Evolutionary conservation across 352 stramenopile genomes (phyloP).

Genomic region (Elongisporangium prolatum): DNA sequence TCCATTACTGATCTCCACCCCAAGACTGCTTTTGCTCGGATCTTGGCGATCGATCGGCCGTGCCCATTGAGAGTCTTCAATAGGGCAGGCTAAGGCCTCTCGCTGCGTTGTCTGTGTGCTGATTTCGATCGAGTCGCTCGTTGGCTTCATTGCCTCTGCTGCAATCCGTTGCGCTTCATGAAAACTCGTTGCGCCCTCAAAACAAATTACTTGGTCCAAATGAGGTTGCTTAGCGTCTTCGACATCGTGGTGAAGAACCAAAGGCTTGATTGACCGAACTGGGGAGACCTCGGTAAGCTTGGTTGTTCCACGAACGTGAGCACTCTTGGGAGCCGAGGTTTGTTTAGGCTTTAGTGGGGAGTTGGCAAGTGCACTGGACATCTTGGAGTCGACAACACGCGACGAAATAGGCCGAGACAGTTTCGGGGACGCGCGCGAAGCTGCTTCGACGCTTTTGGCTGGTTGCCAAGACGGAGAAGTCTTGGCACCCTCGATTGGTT

Average conservation of each 20-base stretch:
- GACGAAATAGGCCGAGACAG: not conserved
- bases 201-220: conserved; percentile 7
- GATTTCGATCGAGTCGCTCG: conserved; percentile 1
- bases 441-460: not conserved
- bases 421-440: not conserved
- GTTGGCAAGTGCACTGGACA: not conserved
- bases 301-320: not conserved
- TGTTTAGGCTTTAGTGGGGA: not conserved
- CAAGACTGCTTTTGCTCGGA: not conserved
- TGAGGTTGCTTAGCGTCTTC: not conserved
- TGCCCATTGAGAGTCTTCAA: not conserved
- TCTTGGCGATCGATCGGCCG: not conserved
- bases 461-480: not conserved
- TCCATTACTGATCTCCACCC: not conserved
- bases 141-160: conserved; percentile 9
- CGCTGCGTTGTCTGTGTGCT: conserved; percentile 8
- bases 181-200: conserved; percentile 39
- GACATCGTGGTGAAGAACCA: not conserved
- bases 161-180: conserved; percentile 27
- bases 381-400: not conserved
- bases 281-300: not conserved
- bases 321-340: not conserved
- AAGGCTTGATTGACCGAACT: not conserved
- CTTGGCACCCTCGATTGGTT: not conserved
- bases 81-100: not conserved